Conservation (phyloP, 2,329 filamentous ascomycete genomes). For the Bipolaris victoriae region DNA sequence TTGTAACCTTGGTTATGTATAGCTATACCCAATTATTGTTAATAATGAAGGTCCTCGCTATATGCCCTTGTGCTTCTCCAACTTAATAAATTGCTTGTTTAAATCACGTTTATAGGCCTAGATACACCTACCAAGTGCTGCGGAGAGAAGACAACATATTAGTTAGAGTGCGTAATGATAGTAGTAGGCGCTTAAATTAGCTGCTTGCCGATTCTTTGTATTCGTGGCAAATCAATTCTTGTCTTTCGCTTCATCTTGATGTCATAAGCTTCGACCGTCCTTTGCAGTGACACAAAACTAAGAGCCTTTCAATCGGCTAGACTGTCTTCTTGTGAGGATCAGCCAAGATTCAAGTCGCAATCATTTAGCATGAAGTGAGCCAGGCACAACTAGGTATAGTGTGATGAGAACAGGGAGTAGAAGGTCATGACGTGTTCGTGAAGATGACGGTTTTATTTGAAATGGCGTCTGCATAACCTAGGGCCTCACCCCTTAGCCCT, state of each 20-base stretch:
- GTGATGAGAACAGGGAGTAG: background rate
- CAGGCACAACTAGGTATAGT: background rate
- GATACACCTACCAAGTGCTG: background rate
- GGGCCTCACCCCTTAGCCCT: background rate
- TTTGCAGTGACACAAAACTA: background rate
- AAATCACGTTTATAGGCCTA: background rate
- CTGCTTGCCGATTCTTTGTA: background rate
- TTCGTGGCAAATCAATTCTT: background rate
- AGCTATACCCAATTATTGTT: no score
- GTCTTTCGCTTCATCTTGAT: background rate
- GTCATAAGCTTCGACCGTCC: background rate
- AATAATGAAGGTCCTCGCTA: background rate
- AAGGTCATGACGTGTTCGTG: slow-evolving; percentile 3
- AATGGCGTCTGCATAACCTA: background rate
- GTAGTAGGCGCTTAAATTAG: background rate
- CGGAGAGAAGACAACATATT: background rate
- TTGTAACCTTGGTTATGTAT: background rate
- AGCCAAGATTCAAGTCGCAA: background rate
- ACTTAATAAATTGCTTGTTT: background rate
- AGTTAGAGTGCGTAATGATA: background rate
- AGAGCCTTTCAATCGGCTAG: background rate
- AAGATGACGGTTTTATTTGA: background rate
- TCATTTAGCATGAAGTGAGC: background rate
- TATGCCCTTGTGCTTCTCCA: background rate
- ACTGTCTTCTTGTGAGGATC: background rate